A percentile compares a stretch with the other conserved stretches of the same genome.
Conservation (phyloP, 345 rosid species). For the Rhizophora mangle region DNA sequence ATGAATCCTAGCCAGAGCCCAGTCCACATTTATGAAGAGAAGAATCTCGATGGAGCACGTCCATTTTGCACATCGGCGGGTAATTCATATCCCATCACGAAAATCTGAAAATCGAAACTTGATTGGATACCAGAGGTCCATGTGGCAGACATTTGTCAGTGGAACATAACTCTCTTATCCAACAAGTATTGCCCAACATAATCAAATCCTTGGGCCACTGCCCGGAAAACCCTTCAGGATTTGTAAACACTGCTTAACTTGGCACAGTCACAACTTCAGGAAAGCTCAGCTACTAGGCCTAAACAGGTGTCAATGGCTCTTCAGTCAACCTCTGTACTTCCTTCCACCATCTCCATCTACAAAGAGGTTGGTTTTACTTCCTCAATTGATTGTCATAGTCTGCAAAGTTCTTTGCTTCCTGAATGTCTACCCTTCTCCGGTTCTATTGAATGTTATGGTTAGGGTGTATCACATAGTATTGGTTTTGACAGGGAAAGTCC, state of each 20-base stretch:
- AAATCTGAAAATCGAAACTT: slow-evolving; percentile 45
- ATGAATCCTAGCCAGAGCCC: background rate
- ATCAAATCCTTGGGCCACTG: background rate
- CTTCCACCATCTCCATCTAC: slow-evolving; percentile 45
- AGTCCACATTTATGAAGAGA: background rate
- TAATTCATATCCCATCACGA: slow-evolving; percentile 18
- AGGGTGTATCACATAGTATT: background rate
- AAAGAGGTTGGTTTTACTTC: slow-evolving; percentile 46
- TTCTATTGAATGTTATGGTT: too few relatives aligned
- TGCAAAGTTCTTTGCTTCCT: slow-evolving; percentile 2
- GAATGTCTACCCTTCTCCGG: background rate
- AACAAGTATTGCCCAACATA: too few relatives aligned
- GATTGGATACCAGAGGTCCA: slow-evolving; percentile 44
- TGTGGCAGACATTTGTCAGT: slow-evolving; percentile 17
- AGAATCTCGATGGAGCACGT: background rate
- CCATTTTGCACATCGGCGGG: background rate
- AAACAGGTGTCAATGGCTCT: slow-evolving; percentile 46
- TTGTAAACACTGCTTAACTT: background rate
- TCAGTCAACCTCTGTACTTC: slow-evolving; percentile 64
- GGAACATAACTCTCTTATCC: background rate
- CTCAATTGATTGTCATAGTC: too few relatives aligned
- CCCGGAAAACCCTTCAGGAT: background rate
- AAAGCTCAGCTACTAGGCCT: background rate
- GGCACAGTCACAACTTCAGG: background rate
- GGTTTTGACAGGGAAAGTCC: slow-evolving; percentile 50